Base-by-base conservation (phyloP, 805 yeast species). In the Blastobotrys parvus region DNA sequence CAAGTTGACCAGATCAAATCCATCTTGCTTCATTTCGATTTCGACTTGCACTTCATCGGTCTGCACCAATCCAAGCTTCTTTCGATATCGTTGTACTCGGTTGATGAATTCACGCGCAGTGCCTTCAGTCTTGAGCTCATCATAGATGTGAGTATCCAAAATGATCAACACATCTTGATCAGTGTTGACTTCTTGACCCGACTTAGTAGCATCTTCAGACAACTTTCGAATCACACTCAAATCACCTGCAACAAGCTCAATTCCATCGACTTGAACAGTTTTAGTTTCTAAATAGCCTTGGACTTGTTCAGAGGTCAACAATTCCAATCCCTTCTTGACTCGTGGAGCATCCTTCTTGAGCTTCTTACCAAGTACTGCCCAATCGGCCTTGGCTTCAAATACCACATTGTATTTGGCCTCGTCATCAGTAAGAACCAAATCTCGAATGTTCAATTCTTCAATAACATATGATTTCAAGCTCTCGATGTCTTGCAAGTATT, bases 291-390 rank as follows among this genome's bases (percentile, higher is more conserved):
- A 71, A 60, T 80, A 92, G 25, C 67, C 61, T 65, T 84, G 85
- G 40, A 92, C 96, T 45, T 87, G 89, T 13, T 72, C 83, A 8
- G 97, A 82, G 17, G 90, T 68, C 41, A 92, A 75, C 7, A 59
- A 60, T 50, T 97, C 97, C 55, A 92, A 74, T 15, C 94, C 97
- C 59, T 81, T 94, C 74, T 90, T 94, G 47, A 92, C 98, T 64
- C 78, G 81, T 69, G 84, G 87, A 48, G 85, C 94, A 57, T 89
- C 97, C 62, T 81, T 80, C 78, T 88, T 90, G 66, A 92, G 77
- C 68, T 92, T 92, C 75, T 90, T 92, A 69, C 99, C 99, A 54
- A 92, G 75, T 17, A 88, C 86, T 45, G 97, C 95, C 98, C 99
- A 92, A 70, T 92, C 99, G 39, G 98, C 98, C 64, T 85, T 94